phyloP scores from a whole-genome alignment of 352 stramenopile species.

The Phytophthora lateralis region DNA sequence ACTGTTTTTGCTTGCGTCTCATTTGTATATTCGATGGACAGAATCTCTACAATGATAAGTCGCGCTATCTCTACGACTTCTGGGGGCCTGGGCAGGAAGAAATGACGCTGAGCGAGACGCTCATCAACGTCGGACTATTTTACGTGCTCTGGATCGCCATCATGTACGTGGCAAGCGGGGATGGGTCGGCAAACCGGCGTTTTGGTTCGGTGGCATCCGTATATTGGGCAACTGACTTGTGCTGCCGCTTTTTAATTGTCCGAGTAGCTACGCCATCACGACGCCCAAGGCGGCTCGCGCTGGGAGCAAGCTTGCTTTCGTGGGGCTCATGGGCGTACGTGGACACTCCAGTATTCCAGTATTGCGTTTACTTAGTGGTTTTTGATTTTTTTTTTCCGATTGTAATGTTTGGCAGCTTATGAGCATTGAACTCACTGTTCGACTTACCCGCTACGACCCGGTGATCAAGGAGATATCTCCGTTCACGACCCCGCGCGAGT shows the following conservation, averaged over 20 bases:
- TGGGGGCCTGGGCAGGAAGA: constrained; percentile 56
- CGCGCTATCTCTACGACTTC: constrained; percentile 63
- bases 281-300: constrained; percentile 41
- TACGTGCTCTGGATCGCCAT: constrained; percentile 68
- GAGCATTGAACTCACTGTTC: constrained; percentile 56
- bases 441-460: constrained; percentile 62
- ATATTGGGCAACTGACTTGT: constrained; percentile 14
- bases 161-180: constrained; percentile 48
- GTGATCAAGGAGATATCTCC: constrained; percentile 46
- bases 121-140: constrained; percentile 67
- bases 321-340: constrained; percentile 52
- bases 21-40: constrained; percentile 18
- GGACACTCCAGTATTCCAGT: background rate
- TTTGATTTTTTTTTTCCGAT: background rate
- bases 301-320: constrained; percentile 56
- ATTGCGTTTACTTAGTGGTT: background rate
- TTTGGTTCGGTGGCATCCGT: background rate
- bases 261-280: constrained; percentile 54
- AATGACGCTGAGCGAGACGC: constrained; percentile 54
- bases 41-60: constrained; percentile 67
- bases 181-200: background rate
- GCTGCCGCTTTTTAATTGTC: constrained; percentile 12
- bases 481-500: constrained; percentile 63
- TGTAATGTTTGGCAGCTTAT: constrained; percentile 39
- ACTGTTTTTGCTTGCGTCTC: constrained; percentile 3